A percentile compares a stretch with the other conserved stretches of the same genome.
phyloP scores from a whole-genome alignment of 352 stramenopile genomes.

The Phytopythium helicoides region DNA sequence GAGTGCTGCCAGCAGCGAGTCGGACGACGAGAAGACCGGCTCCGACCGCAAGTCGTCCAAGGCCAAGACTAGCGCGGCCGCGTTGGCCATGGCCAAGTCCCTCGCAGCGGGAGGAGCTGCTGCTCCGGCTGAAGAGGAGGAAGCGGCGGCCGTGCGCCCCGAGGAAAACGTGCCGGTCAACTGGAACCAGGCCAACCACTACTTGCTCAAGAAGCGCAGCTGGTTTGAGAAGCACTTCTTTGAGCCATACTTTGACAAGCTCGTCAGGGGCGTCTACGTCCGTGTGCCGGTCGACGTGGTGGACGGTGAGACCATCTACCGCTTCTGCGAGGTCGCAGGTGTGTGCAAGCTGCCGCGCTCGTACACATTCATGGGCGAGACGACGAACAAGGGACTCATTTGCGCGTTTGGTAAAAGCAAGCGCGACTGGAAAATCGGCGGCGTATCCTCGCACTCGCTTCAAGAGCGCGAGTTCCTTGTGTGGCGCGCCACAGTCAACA shows the following conservation, averaged over 20 bases:
- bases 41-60: constrained; percentile 16
- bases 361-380: constrained; percentile 76
- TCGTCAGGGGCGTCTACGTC: constrained; percentile 76
- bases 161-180: constrained; percentile 73
- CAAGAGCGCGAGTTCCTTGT: constrained; percentile 78
- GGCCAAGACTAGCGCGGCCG: constrained; percentile 14
- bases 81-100: constrained; percentile 26
- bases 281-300: constrained; percentile 65
- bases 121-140: constrained; percentile 36
- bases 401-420: constrained; percentile 80
- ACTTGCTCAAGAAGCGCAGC: constrained; percentile 63
- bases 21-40: constrained; percentile 41
- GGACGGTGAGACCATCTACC: constrained; percentile 80
- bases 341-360: constrained; percentile 51
- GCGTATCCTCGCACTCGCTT: constrained; percentile 70
- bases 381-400: constrained; percentile 64
- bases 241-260: constrained; percentile 79
- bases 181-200: constrained; percentile 77
- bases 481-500: constrained; percentile 79
- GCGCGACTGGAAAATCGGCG: constrained; percentile 72
- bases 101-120: background rate
- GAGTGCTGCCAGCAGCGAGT: constrained; percentile 29
- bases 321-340: constrained; percentile 78
- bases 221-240: constrained; percentile 89
- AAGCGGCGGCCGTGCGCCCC: constrained; percentile 32